Evolutionary conservation across 306 rosid genomes (phyloP).

Genomic region (Acacia acuminata): DNA sequence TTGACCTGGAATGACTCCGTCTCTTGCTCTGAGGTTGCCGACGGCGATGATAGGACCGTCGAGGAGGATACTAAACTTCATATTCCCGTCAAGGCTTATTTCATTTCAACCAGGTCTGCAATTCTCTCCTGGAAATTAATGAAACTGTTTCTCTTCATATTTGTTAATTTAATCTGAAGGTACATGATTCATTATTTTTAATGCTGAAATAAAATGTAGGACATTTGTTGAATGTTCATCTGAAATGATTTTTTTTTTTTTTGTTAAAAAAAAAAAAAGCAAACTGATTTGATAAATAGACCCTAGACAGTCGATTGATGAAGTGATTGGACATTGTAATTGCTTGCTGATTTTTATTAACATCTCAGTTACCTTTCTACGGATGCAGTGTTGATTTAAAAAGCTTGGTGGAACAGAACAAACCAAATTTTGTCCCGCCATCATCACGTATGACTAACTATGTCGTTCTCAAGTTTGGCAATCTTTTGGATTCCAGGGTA

Average conservation of each 20-base stretch:
- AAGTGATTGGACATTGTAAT: not conserved
- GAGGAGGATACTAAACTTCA: slow-evolving; percentile 52
- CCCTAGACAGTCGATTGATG: slow-evolving; percentile 1
- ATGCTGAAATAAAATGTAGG: not conserved
- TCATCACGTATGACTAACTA: slow-evolving; percentile 92
- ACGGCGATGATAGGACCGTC: slow-evolving; percentile 36
- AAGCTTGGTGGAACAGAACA: slow-evolving; percentile 91
- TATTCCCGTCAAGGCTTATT: slow-evolving; percentile 87
- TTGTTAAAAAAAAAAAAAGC: not conserved
- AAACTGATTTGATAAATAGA: not conserved
- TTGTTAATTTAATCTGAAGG: not conserved
- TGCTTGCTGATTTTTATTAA: not conserved
- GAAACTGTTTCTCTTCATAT: not conserved
- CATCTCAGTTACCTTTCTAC: slow-evolving; percentile 31
- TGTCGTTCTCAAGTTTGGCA: slow-evolving; percentile 81
- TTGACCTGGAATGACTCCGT: slow-evolving; percentile 77
- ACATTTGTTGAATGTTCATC: not conserved
- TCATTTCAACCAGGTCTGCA: slow-evolving; percentile 78
- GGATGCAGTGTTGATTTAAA: slow-evolving; percentile 85
- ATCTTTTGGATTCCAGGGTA: slow-evolving; percentile 59
- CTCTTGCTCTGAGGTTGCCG: slow-evolving; percentile 63
- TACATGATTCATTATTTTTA: not conserved
- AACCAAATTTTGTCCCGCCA: slow-evolving; percentile 78
- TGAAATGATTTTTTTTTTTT: not conserved
- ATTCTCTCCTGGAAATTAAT: not conserved